Evolutionary conservation across 2,329 filamentous ascomycete genomes (phyloP).

Genomic region (Xylariales sp.): DNA sequence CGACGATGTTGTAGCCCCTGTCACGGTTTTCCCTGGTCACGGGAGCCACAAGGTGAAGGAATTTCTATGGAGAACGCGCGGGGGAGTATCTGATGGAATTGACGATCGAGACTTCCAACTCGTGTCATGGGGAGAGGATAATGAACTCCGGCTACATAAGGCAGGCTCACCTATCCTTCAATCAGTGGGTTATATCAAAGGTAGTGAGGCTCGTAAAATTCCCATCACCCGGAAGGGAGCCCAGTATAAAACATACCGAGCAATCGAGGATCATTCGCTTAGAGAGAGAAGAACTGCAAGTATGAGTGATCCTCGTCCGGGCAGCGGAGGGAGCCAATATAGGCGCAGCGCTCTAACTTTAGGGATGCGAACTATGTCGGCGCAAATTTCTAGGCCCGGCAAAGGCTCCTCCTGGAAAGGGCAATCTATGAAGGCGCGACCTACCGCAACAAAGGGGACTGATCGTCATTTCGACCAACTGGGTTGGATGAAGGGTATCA

Average conservation of each 20-base stretch:
- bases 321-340: conserved; percentile 55
- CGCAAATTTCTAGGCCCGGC: conserved; percentile 51
- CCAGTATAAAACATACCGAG: conserved; percentile 84
- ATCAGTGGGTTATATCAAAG: conserved; percentile 79
- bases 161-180: conserved; percentile 73
- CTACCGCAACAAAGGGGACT: conserved; percentile 53
- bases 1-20: conserved; percentile 61
- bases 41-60: conserved; percentile 82
- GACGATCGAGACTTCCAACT: conserved; percentile 92
- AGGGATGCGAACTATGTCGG: conserved; percentile 59
- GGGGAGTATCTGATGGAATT: conserved; percentile 72
- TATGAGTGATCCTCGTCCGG: conserved; percentile 69
- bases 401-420: conserved; percentile 61
- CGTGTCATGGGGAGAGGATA: conserved; percentile 92
- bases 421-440: conserved; percentile 69
- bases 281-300: conserved; percentile 69
- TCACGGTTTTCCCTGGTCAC: conserved; percentile 70
- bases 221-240: conserved; percentile 86
- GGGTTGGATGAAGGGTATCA: conserved; percentile 77
- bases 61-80: conserved; percentile 88
- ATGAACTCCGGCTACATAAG: conserved; percentile 81
- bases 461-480: conserved; percentile 68
- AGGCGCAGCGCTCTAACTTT: conserved; percentile 59
- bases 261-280: conserved; percentile 70
- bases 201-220: conserved; percentile 72